Percentiles rank a stretch among this genome's conserved stretches.
These are phyloP conservation scores for Penicillium turbatum DNA, from an alignment of 495 filamentous ascomycete genomes.

Conservation along the genomic window DNA sequence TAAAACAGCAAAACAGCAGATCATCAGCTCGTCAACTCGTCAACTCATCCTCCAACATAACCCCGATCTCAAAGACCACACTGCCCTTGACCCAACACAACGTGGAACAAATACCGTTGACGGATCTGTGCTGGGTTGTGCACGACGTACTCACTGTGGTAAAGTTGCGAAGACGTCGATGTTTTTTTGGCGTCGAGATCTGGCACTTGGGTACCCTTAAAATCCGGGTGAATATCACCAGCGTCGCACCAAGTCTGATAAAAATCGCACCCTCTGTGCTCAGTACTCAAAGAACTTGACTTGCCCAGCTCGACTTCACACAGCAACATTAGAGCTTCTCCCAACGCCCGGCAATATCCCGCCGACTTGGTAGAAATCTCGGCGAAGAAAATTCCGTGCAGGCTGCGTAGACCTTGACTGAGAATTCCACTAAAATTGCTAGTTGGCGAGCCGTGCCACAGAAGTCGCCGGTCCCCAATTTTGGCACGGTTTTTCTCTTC, in stretches of 20 bases:
- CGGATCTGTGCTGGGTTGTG: slow-evolving; percentile 68
- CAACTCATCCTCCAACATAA: too few species aligned
- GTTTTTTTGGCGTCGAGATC: background rate
- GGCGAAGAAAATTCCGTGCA: slow-evolving; percentile 13
- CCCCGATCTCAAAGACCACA: too few species aligned
- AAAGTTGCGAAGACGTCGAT: background rate
- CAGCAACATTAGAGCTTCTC: slow-evolving; percentile 6
- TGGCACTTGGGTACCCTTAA: slow-evolving; percentile 10
- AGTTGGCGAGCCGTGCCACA: slow-evolving; percentile 67
- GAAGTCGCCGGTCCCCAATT: slow-evolving; percentile 51
- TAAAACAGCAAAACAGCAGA: too few species aligned
- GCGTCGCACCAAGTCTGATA: slow-evolving; percentile 10
- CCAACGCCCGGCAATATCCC: background rate
- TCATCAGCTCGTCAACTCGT: too few species aligned
- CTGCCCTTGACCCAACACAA: too few species aligned
- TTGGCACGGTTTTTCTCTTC: slow-evolving; percentile 33
- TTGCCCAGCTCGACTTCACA: slow-evolving; percentile 16
- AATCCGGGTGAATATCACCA: slow-evolving; percentile 6
- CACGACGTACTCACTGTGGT: slow-evolving; percentile 53
- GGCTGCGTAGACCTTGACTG: slow-evolving; percentile 61
- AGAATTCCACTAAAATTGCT: slow-evolving; percentile 73
- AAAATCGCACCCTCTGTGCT: too few species aligned
- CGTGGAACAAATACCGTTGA: slow-evolving; percentile 66
- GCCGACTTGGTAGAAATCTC: slow-evolving; percentile 15
- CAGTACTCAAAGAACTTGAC: too few species aligned